A percentile compares a stretch with the other conserved stretches of the same genome.
phyloP scores from a whole-genome alignment of 257 asterid genomes.

The Solanum tarapatanum region DNA sequence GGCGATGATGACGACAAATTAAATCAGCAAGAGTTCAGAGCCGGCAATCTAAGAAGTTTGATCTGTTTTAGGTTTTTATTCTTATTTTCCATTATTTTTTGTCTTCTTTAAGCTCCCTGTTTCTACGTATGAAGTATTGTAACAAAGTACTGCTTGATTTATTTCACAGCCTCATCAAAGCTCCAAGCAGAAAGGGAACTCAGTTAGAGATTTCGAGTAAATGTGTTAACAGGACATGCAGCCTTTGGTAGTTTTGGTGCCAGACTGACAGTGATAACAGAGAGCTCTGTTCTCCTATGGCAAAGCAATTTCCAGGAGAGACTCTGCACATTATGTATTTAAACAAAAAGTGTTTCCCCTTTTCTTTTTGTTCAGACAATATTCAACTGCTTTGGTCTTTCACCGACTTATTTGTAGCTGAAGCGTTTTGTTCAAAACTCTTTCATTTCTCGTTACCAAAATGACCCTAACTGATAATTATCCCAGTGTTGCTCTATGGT shows the following conservation, averaged over 20 bases:
- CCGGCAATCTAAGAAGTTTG: not conserved
- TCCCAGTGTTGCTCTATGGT: not conserved
- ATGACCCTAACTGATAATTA: not conserved
- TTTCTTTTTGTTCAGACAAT: not conserved
- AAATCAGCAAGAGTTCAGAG: constrained; percentile 24
- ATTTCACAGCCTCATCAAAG: not conserved
- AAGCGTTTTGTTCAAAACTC: not conserved
- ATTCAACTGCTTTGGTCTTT: not conserved
- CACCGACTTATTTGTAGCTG: not conserved
- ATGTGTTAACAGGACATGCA: not conserved
- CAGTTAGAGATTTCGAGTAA: not conserved
- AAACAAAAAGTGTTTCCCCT: not conserved
- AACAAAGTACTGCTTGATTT: not conserved
- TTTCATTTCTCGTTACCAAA: not conserved
- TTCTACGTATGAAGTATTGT: not conserved
- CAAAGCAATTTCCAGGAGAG: constrained; percentile 2
- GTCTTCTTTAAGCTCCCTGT: not conserved
- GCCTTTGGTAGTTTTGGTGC: not conserved
- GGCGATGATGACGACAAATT: constrained; percentile 27
- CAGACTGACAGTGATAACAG: not conserved
- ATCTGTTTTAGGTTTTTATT: constrained; percentile 9
- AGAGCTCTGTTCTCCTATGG: not conserved
- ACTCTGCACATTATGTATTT: not conserved
- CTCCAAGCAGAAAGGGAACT: not conserved
- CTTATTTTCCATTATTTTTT: not conserved